Evolutionary conservation across 768 basidiomycete genomes (phyloP).

Genomic region (Rhodotorula toruloides): DNA sequence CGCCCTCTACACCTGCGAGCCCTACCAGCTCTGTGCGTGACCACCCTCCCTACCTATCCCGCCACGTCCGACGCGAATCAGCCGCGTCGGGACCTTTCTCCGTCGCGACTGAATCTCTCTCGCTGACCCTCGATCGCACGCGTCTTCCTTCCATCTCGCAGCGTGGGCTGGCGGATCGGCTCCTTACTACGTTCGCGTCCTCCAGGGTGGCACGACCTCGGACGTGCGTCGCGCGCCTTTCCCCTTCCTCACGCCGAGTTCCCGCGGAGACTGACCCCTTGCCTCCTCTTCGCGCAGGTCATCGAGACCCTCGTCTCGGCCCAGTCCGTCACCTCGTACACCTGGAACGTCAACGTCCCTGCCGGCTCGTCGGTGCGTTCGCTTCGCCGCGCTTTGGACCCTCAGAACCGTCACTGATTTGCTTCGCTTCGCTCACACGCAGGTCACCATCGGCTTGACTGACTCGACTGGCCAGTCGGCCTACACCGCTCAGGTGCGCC

Average conservation of each 20-base stretch:
- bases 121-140: background rate
- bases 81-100: too few relatives aligned
- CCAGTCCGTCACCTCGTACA: conserved; percentile 15
- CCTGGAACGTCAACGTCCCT: conserved; percentile 28
- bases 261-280: background rate
- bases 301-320: conserved; percentile 25
- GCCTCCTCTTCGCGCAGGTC: background rate
- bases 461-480: conserved; percentile 11
- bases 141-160: background rate
- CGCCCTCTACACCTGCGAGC: conserved; percentile 36
- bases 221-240: conserved; percentile 10
- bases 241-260: too few relatives aligned
- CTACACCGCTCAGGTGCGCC: conserved; percentile 20
- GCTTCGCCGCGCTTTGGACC: background rate
- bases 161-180: background rate
- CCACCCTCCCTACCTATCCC: too few relatives aligned
- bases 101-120: background rate
- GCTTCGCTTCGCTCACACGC: background rate
- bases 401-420: background rate
- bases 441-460: conserved; percentile 33
- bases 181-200: conserved; percentile 3
- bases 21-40: conserved; percentile 13
- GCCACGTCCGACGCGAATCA: too few relatives aligned
- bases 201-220: conserved; percentile 19
- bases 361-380: conserved; percentile 19